Conservation (phyloP, 192 early-diverging fungal genomes). For the Chytriomyces hyalinus region DNA sequence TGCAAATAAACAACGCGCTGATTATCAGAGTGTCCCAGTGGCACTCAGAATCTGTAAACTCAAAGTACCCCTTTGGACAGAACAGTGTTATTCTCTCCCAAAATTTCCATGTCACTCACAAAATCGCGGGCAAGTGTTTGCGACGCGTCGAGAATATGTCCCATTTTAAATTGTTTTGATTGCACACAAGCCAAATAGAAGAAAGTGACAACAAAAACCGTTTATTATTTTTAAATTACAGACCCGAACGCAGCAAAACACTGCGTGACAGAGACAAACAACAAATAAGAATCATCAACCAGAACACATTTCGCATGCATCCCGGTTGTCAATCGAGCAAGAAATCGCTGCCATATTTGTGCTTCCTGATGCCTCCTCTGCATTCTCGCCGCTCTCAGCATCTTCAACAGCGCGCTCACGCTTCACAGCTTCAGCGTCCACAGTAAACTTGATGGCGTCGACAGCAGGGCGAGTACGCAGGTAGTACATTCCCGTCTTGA, state of each 20-base stretch:
- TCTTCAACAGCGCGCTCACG: conserved; percentile 27
- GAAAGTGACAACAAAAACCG: too few relatives aligned
- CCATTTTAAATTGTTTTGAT: neutral
- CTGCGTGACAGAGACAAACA: neutral
- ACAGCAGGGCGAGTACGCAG: conserved; percentile 93
- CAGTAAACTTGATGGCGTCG: conserved; percentile 98
- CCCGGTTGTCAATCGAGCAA: conserved; percentile 92
- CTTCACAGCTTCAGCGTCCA: conserved; percentile 76
- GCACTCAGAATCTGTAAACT: too few relatives aligned
- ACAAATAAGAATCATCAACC: conserved; percentile 16
- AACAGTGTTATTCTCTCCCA: too few relatives aligned
- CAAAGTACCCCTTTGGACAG: too few relatives aligned
- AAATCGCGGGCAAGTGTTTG: neutral
- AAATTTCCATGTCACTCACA: too few relatives aligned
- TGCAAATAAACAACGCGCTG: conserved; percentile 42
- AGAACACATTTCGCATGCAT: conserved; percentile 89
- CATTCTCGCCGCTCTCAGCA: conserved; percentile 13
- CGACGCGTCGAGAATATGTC: conserved; percentile 6
- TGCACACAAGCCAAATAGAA: too few relatives aligned
- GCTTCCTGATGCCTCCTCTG: conserved; percentile 58
- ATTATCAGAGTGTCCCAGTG: too few relatives aligned
- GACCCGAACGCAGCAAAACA: neutral
- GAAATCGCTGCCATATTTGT: conserved; percentile 66
- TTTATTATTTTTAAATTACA: neutral
- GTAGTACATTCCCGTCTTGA: conserved; percentile 99